Percentiles rank a stretch among this genome's conserved stretches.
These are phyloP conservation scores for Xylariaceae sp. DNA, from an alignment of 2,329 filamentous ascomycete genomes.

Conservation along the genomic window DNA sequence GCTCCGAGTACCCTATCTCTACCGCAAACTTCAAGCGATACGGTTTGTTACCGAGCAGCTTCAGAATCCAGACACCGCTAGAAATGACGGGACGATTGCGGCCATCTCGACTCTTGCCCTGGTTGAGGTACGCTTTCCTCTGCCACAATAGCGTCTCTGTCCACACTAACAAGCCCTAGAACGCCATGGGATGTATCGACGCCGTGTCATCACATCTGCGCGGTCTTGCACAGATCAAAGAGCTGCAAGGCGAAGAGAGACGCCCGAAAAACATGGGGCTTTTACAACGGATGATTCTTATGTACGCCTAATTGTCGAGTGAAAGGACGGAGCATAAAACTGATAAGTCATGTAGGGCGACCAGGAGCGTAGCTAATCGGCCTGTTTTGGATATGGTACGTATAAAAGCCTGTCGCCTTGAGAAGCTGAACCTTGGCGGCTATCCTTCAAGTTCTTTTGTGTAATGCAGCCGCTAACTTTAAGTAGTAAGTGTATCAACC, in stretches of 20 bases:
- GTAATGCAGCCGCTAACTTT: background rate
- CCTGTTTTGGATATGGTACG: constrained; percentile 39
- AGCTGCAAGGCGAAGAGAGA: constrained; percentile 34
- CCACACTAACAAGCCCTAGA: constrained; percentile 35
- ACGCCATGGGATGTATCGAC: constrained; percentile 47
- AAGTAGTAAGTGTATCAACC: background rate
- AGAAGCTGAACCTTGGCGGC: background rate
- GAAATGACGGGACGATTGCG: constrained; percentile 47
- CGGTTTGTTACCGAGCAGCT: constrained; percentile 49
- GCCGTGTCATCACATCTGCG: constrained; percentile 47
- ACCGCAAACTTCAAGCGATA: constrained; percentile 51
- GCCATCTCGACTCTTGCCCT: constrained; percentile 48
- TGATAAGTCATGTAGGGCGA: constrained; percentile 39
- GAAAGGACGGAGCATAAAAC: background rate
- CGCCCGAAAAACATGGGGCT: constrained; percentile 37
- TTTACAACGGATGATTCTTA: constrained; percentile 48
- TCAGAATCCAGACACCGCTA: constrained; percentile 40
- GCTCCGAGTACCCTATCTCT: constrained; percentile 48
- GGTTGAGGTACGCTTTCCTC: constrained; percentile 42
- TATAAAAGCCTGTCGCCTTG: background rate
- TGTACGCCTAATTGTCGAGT: constrained; percentile 34
- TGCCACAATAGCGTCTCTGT: background rate
- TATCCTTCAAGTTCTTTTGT: background rate
- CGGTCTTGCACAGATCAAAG: constrained; percentile 42
- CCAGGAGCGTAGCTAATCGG: constrained; percentile 43